phyloP scores from a whole-genome alignment of 2,329 filamentous ascomycete genomes.

The Ophiostoma sp. region DNA sequence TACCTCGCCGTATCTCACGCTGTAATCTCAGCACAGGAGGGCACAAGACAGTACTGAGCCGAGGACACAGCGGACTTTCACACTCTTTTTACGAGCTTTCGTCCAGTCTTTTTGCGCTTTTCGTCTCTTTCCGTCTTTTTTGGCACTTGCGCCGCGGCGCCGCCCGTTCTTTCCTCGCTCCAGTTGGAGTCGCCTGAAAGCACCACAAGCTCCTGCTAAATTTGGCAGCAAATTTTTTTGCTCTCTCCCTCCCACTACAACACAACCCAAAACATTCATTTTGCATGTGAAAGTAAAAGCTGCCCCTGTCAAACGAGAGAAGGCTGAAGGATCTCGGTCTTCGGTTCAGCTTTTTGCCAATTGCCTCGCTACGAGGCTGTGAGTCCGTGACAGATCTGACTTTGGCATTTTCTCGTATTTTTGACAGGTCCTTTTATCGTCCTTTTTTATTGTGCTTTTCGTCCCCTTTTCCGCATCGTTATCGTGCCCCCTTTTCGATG shows the following conservation, averaged over 20 bases:
- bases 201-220: slow-evolving; percentile 4
- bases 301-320: background rate
- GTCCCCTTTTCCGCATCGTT: background rate
- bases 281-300: slow-evolving; percentile 4
- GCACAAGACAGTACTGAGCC: background rate
- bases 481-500: too few relatives aligned
- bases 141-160: background rate
- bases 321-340: slow-evolving; percentile 10
- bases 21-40: background rate
- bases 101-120: background rate
- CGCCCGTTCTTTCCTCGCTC: background rate
- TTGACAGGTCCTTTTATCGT: background rate
- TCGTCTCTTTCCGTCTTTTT: background rate
- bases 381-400: background rate
- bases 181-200: background rate
- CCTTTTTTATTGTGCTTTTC: background rate
- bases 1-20: slow-evolving; percentile 9
- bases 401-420: background rate
- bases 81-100: background rate
- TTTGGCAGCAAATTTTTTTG: background rate
- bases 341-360: background rate
- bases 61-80: background rate
- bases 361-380: slow-evolving; percentile 19
- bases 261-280: background rate
- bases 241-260: background rate